phyloP scores from a whole-genome alignment of 2,329 filamentous ascomycete genomes.

The Ceratocystis colombiana region DNA sequence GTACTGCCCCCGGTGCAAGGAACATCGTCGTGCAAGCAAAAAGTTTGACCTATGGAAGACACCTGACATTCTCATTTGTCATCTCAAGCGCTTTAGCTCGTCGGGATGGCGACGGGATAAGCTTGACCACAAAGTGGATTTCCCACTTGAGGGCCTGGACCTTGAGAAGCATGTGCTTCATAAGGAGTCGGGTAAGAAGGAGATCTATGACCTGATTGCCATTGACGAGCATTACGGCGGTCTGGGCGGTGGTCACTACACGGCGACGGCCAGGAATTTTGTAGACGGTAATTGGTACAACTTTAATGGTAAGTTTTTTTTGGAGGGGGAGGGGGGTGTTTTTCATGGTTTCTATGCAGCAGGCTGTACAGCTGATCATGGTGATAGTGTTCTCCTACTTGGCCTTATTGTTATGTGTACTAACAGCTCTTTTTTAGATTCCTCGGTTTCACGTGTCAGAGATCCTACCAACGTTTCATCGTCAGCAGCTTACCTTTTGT shows the following conservation, averaged over 20 bases:
- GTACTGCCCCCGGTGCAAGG: constrained; percentile 95
- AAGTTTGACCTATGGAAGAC: constrained; percentile 96
- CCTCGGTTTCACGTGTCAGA: constrained; percentile 53
- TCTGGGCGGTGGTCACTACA: constrained; percentile 91
- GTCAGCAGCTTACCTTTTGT: constrained; percentile 77
- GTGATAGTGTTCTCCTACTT: no score
- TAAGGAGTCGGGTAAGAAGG: constrained; percentile 67
- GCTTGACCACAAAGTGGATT: constrained; percentile 81
- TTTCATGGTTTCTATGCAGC: not conserved
- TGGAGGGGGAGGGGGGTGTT: no score
- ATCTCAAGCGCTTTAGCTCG: constrained; percentile 90
- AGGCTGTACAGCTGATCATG: not conserved
- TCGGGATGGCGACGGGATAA: constrained; percentile 77
- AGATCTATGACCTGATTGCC: constrained; percentile 86
- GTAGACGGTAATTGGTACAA: constrained; percentile 85
- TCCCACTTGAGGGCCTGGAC: constrained; percentile 79
- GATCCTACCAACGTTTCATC: constrained; percentile 58
- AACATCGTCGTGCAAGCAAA: constrained; percentile 83
- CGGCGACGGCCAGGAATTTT: constrained; percentile 88
- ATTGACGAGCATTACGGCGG: constrained; percentile 95
- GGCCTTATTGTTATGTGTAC: not conserved
- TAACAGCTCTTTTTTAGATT: constrained; percentile 47
- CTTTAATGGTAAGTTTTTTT: constrained; percentile 67
- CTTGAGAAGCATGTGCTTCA: constrained; percentile 69
- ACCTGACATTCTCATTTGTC: constrained; percentile 87